These are phyloP conservation scores for Myxozyma mucilagina DNA, from an alignment of 805 yeast species.

Conservation along the genomic window DNA sequence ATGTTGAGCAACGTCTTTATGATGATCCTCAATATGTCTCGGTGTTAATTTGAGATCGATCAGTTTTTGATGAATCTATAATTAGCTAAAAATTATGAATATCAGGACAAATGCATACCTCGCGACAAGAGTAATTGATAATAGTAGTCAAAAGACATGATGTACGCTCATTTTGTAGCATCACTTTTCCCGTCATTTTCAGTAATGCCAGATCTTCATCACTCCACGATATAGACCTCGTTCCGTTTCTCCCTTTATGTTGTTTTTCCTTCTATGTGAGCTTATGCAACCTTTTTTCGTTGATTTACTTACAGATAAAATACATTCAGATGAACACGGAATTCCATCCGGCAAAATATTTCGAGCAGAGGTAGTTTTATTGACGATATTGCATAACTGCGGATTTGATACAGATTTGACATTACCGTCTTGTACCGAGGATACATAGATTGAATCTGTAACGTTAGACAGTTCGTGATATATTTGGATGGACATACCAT, in stretches of 20 bases:
- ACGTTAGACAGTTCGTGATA: neutral
- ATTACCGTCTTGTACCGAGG: conserved; percentile 8
- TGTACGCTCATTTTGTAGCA: conserved; percentile 17
- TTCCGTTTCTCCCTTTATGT: neutral
- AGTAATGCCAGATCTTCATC: conserved; percentile 24
- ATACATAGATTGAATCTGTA: conserved; percentile 14
- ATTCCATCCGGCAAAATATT: conserved; percentile 18
- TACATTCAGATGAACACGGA: conserved; percentile 21
- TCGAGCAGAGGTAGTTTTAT: conserved; percentile 13
- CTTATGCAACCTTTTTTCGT: neutral
- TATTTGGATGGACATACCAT: conserved; percentile 8
- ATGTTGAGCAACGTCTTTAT: neutral
- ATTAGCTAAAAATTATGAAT: neutral
- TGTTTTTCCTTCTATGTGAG: neutral
- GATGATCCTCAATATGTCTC: neutral
- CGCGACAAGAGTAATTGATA: conserved; percentile 16
- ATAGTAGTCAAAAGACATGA: conserved; percentile 23
- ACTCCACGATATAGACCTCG: conserved; percentile 12
- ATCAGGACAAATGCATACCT: conserved; percentile 7
- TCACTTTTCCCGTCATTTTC: conserved; percentile 21
- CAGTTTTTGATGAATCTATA: conserved; percentile 16
- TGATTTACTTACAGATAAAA: conserved; percentile 8
- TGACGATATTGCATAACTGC: neutral
- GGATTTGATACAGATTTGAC: conserved; percentile 9
- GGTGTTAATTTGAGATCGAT: conserved; percentile 13